Percentiles rank a stretch among this genome's conserved stretches.
These are phyloP conservation scores for Petunia secreta DNA, from an alignment of 257 asterid genomes.

Conservation along the genomic window DNA sequence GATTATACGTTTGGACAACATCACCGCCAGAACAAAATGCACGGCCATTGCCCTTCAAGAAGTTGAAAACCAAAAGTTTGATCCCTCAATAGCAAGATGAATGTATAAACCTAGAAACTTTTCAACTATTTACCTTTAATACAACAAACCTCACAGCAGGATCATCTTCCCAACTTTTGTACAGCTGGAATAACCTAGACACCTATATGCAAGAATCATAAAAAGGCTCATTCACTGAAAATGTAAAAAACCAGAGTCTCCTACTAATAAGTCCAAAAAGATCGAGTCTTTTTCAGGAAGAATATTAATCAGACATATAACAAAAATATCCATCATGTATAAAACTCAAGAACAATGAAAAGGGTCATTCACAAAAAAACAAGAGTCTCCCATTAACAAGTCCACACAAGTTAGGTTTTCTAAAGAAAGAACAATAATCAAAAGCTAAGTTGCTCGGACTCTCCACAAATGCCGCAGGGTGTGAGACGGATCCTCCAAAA, in stretches of 20 bases:
- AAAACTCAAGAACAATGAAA: too few species aligned
- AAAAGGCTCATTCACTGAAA: not conserved
- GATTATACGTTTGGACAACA: conserved; percentile 59
- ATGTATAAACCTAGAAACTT: not conserved
- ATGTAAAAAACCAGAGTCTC: not conserved
- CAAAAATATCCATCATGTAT: too few species aligned
- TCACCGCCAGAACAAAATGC: conserved; percentile 97
- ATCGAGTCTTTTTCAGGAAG: too few species aligned
- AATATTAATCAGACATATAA: too few species aligned
- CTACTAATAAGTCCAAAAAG: too few species aligned
- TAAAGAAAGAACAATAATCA: too few species aligned
- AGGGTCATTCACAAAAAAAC: too few species aligned
- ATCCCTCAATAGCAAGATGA: not conserved
- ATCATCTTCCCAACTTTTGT: conserved; percentile 83
- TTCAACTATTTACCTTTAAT: conserved; percentile 58
- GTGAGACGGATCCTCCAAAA: too few species aligned
- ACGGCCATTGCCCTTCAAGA: conserved; percentile 84
- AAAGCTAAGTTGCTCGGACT: too few species aligned
- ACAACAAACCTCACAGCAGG: conserved; percentile 65
- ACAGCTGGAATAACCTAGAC: conserved; percentile 66
- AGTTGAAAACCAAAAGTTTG: conserved; percentile 23
- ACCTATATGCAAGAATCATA: not conserved
- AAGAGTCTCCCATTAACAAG: too few species aligned
- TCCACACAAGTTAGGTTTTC: too few species aligned
- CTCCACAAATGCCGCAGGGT: too few species aligned